Evolutionary conservation across 345 rosid genomes (phyloP).

Genomic region (Combretum micranthum): DNA sequence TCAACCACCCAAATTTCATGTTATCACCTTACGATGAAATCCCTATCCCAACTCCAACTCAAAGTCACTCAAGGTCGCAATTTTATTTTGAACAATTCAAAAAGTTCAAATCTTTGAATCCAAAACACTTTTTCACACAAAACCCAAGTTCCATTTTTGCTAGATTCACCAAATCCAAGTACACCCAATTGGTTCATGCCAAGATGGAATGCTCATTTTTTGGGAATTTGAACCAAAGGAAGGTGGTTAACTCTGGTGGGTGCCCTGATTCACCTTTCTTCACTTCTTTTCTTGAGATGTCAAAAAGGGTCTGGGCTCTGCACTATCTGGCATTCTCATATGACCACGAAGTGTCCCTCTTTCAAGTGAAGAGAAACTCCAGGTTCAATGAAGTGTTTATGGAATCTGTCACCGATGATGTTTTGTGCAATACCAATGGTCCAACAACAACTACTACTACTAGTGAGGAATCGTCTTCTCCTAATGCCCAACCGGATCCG

Average conservation of each 20-base stretch:
- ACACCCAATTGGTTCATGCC: constrained; percentile 70
- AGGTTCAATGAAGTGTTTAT: constrained; percentile 89
- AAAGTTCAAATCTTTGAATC: constrained; percentile 35
- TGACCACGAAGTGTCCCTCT: constrained; percentile 45
- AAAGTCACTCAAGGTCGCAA: constrained; percentile 15
- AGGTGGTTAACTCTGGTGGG: constrained; percentile 59
- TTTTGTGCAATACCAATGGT: constrained; percentile 22
- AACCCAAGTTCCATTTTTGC: constrained; percentile 50
- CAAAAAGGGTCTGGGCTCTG: constrained; percentile 66
- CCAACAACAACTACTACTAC: too few species aligned
- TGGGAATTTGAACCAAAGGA: constrained; percentile 81
- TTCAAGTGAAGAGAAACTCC: constrained; percentile 53
- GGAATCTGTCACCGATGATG: constrained; percentile 72
- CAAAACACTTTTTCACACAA: constrained; percentile 36
- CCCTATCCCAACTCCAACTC: constrained; percentile 21
- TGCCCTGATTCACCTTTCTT: constrained; percentile 77
- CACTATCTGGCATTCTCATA: constrained; percentile 65
- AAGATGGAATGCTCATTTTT: constrained; percentile 96
- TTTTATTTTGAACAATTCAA: constrained; percentile 39
- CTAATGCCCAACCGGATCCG: constrained; percentile 3
- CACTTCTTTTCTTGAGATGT: constrained; percentile 64
- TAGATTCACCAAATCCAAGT: constrained; percentile 48
- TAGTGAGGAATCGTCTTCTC: background rate
- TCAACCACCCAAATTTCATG: constrained; percentile 39
- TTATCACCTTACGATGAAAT: constrained; percentile 6